phyloP scores from a whole-genome alignment of 2,329 filamentous ascomycete species.

The Trichoderma citrinoviride region DNA sequence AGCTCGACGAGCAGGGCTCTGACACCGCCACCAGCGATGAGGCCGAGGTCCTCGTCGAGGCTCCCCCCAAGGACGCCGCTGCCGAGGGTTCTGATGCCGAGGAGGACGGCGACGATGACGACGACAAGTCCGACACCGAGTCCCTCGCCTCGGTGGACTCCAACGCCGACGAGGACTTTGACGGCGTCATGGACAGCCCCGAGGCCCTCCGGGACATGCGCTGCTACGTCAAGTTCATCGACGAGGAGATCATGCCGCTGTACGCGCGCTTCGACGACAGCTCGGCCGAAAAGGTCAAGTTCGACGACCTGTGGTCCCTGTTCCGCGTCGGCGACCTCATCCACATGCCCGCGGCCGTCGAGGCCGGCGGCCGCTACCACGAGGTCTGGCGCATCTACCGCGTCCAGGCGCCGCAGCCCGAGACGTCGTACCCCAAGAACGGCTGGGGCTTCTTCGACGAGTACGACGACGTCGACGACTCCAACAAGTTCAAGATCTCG shows the following conservation, averaged over 20 bases:
- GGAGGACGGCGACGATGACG: conserved; percentile 23
- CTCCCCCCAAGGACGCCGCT: background rate
- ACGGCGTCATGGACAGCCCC: conserved; percentile 39
- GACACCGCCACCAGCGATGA: conserved; percentile 27
- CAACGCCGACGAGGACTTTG: conserved; percentile 36
- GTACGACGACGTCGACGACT: conserved; percentile 30
- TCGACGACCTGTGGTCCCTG: conserved; percentile 43
- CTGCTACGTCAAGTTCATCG: conserved; percentile 45
- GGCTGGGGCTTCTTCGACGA: conserved; percentile 41
- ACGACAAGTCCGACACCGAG: conserved; percentile 32
- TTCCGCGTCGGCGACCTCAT: conserved; percentile 43
- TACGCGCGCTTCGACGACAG: conserved; percentile 32
- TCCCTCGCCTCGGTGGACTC: conserved; percentile 40
- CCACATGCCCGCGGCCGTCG: conserved; percentile 39
- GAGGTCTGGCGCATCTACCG: conserved; percentile 41
- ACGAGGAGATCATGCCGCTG: conserved; percentile 41
- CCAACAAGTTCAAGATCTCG: conserved; percentile 38
- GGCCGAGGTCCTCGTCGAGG: conserved; percentile 33
- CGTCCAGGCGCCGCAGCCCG: conserved; percentile 32
- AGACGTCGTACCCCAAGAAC: conserved; percentile 31
- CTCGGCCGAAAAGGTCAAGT: conserved; percentile 36
- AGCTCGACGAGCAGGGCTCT: conserved; percentile 28
- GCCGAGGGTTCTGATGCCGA: conserved; percentile 21
- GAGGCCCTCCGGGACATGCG: conserved; percentile 43
- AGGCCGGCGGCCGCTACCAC: conserved; percentile 39